These are phyloP conservation scores for Boletus rufocinnamomeus DNA, from an alignment of 768 basidiomycete genomes.

Conservation along the genomic window DNA sequence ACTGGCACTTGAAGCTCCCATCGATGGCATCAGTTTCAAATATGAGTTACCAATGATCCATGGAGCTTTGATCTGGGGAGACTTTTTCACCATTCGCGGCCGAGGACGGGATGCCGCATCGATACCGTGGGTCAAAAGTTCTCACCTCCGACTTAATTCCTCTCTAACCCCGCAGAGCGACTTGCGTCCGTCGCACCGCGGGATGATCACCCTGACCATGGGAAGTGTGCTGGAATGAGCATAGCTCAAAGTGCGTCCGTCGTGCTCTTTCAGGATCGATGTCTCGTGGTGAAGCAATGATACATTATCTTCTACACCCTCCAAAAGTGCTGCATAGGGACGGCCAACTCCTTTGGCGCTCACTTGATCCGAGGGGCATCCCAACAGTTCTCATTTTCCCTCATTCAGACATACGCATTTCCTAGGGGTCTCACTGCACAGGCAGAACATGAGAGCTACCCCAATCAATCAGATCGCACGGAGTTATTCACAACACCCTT, in stretches of 20 bases:
- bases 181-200: slow-evolving; percentile 1
- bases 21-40: slow-evolving; percentile 13
- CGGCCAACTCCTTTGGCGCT: background rate
- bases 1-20: slow-evolving; percentile 4
- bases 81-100: background rate
- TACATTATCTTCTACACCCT: background rate
- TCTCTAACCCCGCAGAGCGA: slow-evolving; percentile 16
- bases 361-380: slow-evolving; percentile 18
- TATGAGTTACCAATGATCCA: slow-evolving; percentile 8
- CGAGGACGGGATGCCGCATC: background rate
- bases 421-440: background rate
- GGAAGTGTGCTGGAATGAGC: slow-evolving; percentile 8
- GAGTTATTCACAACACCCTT: slow-evolving; percentile 1
- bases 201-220: slow-evolving; percentile 18
- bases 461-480: slow-evolving; percentile 1
- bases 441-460: background rate
- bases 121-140: background rate
- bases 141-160: background rate
- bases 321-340: background rate
- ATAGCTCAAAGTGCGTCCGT: slow-evolving; percentile 1
- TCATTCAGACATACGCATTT: slow-evolving; percentile 1
- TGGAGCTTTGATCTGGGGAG: background rate
- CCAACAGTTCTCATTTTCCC: background rate
- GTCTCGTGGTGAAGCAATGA: slow-evolving; percentile 5
- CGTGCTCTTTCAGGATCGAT: slow-evolving; percentile 7